Percentiles rank a stretch among this genome's conserved stretches.
Evolutionary conservation across 169 alveolate genomes (phyloP).

Genomic region (Babesia microti): DNA sequence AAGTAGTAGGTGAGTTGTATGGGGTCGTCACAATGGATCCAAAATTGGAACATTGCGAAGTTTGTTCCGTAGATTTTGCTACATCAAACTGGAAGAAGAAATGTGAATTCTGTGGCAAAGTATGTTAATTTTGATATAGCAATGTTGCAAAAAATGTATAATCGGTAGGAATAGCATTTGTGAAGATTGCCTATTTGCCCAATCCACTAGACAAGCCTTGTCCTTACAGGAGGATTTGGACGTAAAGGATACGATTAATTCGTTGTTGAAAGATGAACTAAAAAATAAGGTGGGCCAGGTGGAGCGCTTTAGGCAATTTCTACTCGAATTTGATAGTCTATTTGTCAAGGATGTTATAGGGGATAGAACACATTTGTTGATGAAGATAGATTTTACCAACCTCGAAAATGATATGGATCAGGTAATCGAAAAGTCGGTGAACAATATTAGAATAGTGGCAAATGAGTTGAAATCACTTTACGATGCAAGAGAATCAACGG

Average conservation of each 20-base stretch:
- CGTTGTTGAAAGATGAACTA: slow-evolving; percentile 50
- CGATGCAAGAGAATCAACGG: background rate
- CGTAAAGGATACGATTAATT: slow-evolving; percentile 56
- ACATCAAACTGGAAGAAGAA: slow-evolving; percentile 10
- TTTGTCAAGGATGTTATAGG: slow-evolving; percentile 28
- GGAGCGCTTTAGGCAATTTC: slow-evolving; percentile 52
- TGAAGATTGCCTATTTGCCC: slow-evolving; percentile 49
- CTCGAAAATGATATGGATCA: background rate
- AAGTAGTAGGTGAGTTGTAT: background rate
- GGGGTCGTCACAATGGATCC: slow-evolving; percentile 1
- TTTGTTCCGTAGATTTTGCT: slow-evolving; percentile 22
- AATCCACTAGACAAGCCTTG: slow-evolving; percentile 52
- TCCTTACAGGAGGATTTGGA: slow-evolving; percentile 66
- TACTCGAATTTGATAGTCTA: slow-evolving; percentile 48
- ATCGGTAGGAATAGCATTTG: slow-evolving; percentile 33
- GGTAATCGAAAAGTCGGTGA: background rate
- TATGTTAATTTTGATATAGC: too few relatives aligned
- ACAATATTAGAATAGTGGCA: background rate
- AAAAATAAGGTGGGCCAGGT: slow-evolving; percentile 48
- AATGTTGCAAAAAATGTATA: slow-evolving; percentile 33
- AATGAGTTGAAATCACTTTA: background rate
- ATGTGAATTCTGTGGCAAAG: slow-evolving; percentile 33
- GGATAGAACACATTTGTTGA: background rate
- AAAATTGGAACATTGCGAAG: slow-evolving; percentile 5
- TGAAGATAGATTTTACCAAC: background rate